These are phyloP conservation scores for Rubia occidens DNA, from an alignment of 305 asterid genomes.

Conservation along the genomic window DNA sequence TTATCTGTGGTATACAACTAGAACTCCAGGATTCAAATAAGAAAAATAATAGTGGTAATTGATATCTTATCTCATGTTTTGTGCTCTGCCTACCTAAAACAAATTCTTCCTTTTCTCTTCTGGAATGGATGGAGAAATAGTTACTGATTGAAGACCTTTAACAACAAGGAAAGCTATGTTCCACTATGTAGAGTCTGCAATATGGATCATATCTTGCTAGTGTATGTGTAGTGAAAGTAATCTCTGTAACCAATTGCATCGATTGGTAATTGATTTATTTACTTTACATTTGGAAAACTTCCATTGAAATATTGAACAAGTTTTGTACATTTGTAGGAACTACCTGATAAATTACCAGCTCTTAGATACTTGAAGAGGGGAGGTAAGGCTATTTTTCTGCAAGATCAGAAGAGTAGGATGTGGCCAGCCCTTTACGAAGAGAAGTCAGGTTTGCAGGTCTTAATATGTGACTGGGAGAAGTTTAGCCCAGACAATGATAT, in stretches of 20 bases:
- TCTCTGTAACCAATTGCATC: background rate
- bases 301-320: background rate
- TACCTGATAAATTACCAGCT: slow-evolving; percentile 17
- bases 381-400: slow-evolving; percentile 9
- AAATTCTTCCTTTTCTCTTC: background rate
- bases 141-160: background rate
- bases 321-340: slow-evolving; percentile 15
- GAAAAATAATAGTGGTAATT: background rate
- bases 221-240: background rate
- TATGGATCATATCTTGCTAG: background rate
- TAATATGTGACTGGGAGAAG: slow-evolving; percentile 13
- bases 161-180: background rate
- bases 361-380: slow-evolving; percentile 1
- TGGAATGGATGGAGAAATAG: background rate
- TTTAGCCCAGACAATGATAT: slow-evolving; percentile 11
- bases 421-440: slow-evolving; percentile 22
- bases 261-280: background rate
- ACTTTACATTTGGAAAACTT: background rate
- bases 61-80: background rate
- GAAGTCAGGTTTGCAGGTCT: slow-evolving; percentile 7
- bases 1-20: background rate
- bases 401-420: slow-evolving; percentile 10
- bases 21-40: background rate
- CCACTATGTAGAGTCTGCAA: background rate
- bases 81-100: background rate